Base-by-base conservation (phyloP, 2,329 filamentous ascomycete species). In the Thielaviopsis ethacetica region DNA sequence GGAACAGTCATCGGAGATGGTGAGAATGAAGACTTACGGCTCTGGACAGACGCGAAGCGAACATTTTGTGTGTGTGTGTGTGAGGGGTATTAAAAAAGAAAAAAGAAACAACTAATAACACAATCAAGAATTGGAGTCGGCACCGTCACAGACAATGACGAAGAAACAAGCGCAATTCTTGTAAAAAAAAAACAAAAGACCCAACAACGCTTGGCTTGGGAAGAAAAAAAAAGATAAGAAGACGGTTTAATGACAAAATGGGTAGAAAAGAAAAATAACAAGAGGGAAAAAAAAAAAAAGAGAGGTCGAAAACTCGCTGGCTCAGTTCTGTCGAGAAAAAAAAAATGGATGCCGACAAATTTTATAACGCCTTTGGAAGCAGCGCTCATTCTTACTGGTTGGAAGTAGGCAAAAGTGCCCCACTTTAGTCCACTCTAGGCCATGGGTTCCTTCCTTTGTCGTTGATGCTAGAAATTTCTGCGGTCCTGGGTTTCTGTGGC, bases 31-130 rank as follows among this genome's bases (percentile, higher is more conserved):
- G 53, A 82, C 85, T 77, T 82, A 89, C 85, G 81, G 83, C 84
- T 79, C 84, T 81, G 68, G 81, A 80, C 67, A 88, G 75, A 72
- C 83, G 82, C 68, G 84, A 81, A 70, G 84, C 77, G 75, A 88
- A 72, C 85, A 89, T 88, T 71, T 74, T 84, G 75, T 69, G 67
- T 66, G 60, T 84, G 75, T 69, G 67, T 66, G 60, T 54, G 63
- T 64, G 65, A 63, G 63, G 65, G 64, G 66, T 67, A 67, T 69
- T 71, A 69, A 68, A 63, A 66, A 64, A 65, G 67, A 65, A 67
- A 65, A 66, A 67, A 68, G 66, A 66, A 67, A 63, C 64, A 64
- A 63, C 62, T 66, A 67, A 63, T 65, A 66, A 67, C 65, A 64
- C 66, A 65, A 66, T 65, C 65, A 66, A 67, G 65, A 65, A 68